Evolutionary conservation across 2,329 filamentous ascomycete species (phyloP).

Genomic region (Xylariaceae sp.): DNA sequence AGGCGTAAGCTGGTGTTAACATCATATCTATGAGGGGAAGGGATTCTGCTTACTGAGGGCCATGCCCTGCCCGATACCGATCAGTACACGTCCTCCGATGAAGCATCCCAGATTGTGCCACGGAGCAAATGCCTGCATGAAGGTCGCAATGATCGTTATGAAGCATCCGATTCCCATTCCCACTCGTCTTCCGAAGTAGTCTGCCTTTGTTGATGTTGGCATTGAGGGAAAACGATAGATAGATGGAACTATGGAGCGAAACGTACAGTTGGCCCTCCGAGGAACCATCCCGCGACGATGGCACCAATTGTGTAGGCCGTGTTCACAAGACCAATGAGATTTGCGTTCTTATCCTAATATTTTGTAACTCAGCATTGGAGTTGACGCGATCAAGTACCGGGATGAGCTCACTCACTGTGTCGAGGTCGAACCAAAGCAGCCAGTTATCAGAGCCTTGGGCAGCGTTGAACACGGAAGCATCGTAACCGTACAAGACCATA

Average conservation of each 20-base stretch:
- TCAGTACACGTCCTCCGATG: slow-evolving; percentile 63
- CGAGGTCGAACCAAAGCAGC: slow-evolving; percentile 57
- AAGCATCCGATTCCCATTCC: slow-evolving; percentile 63
- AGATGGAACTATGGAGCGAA: background rate
- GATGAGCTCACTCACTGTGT: slow-evolving; percentile 32
- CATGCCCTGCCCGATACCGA: slow-evolving; percentile 67
- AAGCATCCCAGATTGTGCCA: slow-evolving; percentile 59
- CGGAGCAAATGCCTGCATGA: slow-evolving; percentile 64
- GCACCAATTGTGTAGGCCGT: slow-evolving; percentile 68
- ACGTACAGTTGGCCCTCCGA: slow-evolving; percentile 56
- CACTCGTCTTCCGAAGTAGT: slow-evolving; percentile 56
- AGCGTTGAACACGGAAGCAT: slow-evolving; percentile 70
- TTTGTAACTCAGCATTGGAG: too few relatives aligned
- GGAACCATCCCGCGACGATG: slow-evolving; percentile 65
- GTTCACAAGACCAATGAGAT: slow-evolving; percentile 52
- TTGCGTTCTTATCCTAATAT: slow-evolving; percentile 34
- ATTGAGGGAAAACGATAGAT: too few relatives aligned
- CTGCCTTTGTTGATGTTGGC: slow-evolving; percentile 32
- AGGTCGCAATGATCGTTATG: slow-evolving; percentile 62
- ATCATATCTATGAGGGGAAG: too few relatives aligned
- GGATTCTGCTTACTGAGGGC: slow-evolving; percentile 43
- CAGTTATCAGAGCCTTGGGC: slow-evolving; percentile 65
- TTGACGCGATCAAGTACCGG: too few relatives aligned
- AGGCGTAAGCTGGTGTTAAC: slow-evolving; percentile 22
- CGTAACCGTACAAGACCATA: slow-evolving; percentile 73